phyloP scores from a whole-genome alignment of 257 asterid genomes.

The Osmanthus fragrans region DNA sequence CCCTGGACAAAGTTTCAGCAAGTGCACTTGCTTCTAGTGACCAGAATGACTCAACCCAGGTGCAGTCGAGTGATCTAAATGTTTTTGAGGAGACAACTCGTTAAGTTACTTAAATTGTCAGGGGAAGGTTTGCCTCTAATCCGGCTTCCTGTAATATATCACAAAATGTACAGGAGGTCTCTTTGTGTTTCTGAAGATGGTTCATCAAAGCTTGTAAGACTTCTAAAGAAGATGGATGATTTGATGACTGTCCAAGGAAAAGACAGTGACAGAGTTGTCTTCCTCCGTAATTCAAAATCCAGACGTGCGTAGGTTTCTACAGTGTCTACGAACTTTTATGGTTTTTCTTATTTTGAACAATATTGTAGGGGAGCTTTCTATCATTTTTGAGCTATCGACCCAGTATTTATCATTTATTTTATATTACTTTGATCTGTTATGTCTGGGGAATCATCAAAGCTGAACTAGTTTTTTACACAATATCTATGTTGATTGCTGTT shows the following conservation, averaged over 20 bases:
- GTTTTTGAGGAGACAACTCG: constrained; percentile 75
- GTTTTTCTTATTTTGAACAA: too few relatives aligned
- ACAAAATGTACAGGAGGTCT: constrained; percentile 67
- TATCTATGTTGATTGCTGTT: too few relatives aligned
- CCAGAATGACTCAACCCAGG: constrained; percentile 56
- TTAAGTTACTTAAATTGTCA: constrained; percentile 62
- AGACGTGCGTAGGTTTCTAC: too few relatives aligned
- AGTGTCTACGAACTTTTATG: too few relatives aligned
- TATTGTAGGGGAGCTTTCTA: too few relatives aligned
- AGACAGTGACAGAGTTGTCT: constrained; percentile 56
- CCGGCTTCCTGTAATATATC: constrained; percentile 69
- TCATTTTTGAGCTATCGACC: too few relatives aligned
- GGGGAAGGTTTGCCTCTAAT: constrained; percentile 67
- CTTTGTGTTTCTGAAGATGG: constrained; percentile 75
- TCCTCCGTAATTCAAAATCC: constrained; percentile 40
- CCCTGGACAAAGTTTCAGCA: constrained; percentile 41
- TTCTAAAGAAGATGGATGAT: constrained; percentile 72
- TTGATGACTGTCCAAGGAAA: constrained; percentile 51
- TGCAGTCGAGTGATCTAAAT: constrained; percentile 76
- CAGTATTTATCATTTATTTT: too few relatives aligned
- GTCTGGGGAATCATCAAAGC: too few relatives aligned
- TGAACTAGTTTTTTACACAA: too few relatives aligned
- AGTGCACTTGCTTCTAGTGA: constrained; percentile 29
- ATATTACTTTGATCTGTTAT: too few relatives aligned
- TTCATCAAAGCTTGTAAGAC: constrained; percentile 59